Evolutionary conservation across 2,329 filamentous ascomycete species (phyloP).

Genomic region (Malbranchea cinnamomea): DNA sequence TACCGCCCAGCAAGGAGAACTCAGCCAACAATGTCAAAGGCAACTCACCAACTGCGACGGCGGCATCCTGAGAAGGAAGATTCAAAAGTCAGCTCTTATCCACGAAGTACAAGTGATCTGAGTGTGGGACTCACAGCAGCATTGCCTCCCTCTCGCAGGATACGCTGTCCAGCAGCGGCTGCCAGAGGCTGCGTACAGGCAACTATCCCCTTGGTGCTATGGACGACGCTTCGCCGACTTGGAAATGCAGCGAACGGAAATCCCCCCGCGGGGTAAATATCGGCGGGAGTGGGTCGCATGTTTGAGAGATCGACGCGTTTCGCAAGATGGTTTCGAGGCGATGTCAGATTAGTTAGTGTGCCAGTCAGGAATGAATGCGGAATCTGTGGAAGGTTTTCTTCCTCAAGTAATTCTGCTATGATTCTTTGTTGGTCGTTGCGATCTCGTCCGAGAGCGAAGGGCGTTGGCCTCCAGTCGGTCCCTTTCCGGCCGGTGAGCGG

Average conservation of each 20-base stretch:
- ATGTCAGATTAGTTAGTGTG: no score
- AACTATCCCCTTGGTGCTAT: conserved; percentile 85
- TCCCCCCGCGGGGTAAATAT: conserved; percentile 7
- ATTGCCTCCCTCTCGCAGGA: conserved; percentile 81
- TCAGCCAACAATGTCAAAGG: not conserved
- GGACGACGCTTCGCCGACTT: conserved; percentile 78
- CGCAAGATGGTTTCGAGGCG: not conserved
- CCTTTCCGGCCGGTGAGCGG: no score
- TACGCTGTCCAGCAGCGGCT: conserved; percentile 68
- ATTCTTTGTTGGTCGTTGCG: no score
- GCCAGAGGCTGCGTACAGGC: conserved; percentile 82
- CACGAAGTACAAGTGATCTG: not conserved
- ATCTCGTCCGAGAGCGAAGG: no score
- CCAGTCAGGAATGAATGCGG: no score
- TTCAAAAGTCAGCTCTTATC: not conserved
- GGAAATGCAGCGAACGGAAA: conserved; percentile 46
- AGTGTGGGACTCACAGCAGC: conserved; percentile 64
- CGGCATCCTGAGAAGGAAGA: conserved; percentile 56
- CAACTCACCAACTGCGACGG: conserved; percentile 69
- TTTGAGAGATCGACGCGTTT: not conserved
- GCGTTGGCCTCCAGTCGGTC: no score
- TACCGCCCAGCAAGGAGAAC: not conserved
- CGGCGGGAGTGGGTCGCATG: conserved; percentile 7
- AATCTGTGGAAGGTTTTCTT: no score
- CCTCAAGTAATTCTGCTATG: no score